These are phyloP conservation scores for Lentinus tigrinus DNA, from an alignment of 768 basidiomycete genomes.

Conservation along the genomic window DNA sequence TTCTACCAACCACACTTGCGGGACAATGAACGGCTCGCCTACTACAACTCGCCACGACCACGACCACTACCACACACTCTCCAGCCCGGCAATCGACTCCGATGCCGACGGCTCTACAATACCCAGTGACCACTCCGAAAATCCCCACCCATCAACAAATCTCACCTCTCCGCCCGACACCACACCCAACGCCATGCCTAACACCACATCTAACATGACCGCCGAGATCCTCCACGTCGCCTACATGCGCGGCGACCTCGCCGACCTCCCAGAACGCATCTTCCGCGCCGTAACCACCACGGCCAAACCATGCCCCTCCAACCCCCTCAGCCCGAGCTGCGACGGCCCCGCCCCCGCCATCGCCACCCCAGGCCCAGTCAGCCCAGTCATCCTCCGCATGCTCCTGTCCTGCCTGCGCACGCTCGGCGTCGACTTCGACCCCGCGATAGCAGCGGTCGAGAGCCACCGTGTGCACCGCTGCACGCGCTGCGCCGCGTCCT, in stretches of 20 bases:
- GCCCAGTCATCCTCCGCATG: background rate
- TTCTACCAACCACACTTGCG: no score
- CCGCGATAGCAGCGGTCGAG: background rate
- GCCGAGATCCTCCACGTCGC: slow-evolving; percentile 9
- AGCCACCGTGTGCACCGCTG: background rate
- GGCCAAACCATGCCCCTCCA: background rate
- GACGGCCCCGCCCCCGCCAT: background rate
- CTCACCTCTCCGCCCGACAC: no score
- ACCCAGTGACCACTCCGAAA: no score
- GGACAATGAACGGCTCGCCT: no score
- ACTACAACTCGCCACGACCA: no score
- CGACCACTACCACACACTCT: no score
- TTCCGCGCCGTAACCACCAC: slow-evolving; percentile 1
- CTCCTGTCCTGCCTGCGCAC: background rate
- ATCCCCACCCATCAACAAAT: no score
- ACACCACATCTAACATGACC: background rate
- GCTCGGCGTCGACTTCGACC: slow-evolving; percentile 8
- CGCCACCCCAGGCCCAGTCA: background rate
- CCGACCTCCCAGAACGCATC: slow-evolving; percentile 10
- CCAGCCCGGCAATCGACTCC: no score
- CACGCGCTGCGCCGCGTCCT: slow-evolving; percentile 8
- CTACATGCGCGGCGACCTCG: slow-evolving; percentile 16
- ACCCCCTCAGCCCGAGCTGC: background rate
- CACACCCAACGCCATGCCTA: no score
- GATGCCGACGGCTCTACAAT: no score